A percentile compares a stretch with the other conserved stretches of the same genome.
Conservation (phyloP, 371 early-diverging fungal genomes). For the Smittium culicis region DNA sequence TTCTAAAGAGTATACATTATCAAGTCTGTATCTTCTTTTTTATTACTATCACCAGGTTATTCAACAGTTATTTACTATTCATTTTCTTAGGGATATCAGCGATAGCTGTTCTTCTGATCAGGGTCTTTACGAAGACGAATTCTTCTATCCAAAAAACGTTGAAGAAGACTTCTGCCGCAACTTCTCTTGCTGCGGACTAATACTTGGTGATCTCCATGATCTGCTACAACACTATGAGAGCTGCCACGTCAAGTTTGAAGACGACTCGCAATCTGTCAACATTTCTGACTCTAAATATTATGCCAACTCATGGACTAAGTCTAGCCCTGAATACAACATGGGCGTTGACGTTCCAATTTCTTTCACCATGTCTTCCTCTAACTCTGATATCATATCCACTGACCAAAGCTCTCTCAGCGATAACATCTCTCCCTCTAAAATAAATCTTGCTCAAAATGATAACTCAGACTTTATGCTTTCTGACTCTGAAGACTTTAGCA, state of each 20-base stretch:
- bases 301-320: constrained; percentile 6
- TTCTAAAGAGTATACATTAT: neutral
- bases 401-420: neutral
- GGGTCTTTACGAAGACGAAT: constrained; percentile 33
- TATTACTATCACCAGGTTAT: neutral
- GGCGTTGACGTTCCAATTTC: constrained; percentile 10
- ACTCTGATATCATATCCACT: neutral
- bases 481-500: constrained; percentile 1
- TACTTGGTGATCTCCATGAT: constrained; percentile 70
- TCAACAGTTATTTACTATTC: neutral
- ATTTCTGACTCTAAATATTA: neutral
- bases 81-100: neutral
- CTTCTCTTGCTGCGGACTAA: constrained; percentile 77
- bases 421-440: neutral
- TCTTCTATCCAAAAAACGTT: constrained; percentile 61
- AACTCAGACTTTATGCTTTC: neutral
- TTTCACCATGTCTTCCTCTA: constrained; percentile 3
- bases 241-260: constrained; percentile 61
- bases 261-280: neutral
- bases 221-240: constrained; percentile 87
- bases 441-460: neutral
- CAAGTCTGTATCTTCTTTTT: neutral
- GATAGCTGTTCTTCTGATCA: neutral
- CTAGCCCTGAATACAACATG: neutral
- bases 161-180: constrained; percentile 80